Conservation (phyloP, 108 stramenopile genomes). For the Nitzschia sp. region DNA sequence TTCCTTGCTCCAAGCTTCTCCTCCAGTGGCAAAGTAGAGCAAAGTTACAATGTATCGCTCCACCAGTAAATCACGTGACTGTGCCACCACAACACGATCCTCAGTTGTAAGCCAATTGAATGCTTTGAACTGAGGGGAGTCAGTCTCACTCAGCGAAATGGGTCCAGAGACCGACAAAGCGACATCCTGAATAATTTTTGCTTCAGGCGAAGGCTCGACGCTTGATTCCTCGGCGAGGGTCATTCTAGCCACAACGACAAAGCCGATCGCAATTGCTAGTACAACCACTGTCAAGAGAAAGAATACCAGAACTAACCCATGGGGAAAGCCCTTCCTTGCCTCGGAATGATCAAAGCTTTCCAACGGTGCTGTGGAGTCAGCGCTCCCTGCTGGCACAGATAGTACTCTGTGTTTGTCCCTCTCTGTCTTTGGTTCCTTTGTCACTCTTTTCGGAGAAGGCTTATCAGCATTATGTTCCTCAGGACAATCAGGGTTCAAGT, state of each 20-base stretch:
- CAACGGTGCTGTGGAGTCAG: not conserved
- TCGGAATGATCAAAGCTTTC: not conserved
- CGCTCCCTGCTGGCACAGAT: not conserved
- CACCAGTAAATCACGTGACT: not conserved
- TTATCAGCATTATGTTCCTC: no score
- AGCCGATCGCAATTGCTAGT: no score
- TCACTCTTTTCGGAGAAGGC: no score
- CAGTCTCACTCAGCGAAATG: slow-evolving; percentile 6
- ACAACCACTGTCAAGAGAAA: no score
- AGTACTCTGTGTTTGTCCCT: not conserved
- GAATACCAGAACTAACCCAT: not conserved
- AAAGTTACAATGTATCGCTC: slow-evolving; percentile 38
- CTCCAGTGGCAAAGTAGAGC: slow-evolving; percentile 44
- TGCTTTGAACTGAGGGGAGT: slow-evolving; percentile 18
- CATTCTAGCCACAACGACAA: not conserved
- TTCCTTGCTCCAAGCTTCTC: slow-evolving; percentile 20
- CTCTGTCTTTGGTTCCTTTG: no score
- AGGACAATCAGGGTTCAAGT: no score
- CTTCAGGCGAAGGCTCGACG: not conserved
- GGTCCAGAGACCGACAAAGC: not conserved
- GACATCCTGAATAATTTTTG: not conserved
- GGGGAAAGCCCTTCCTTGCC: not conserved
- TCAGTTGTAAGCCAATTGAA: slow-evolving; percentile 18
- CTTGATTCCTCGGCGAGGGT: not conserved
- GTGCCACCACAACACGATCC: not conserved